A percentile compares a stretch with the other conserved stretches of the same genome.
phyloP scores from a whole-genome alignment of 2,329 filamentous ascomycete species.

The Bipolaris victoriae region DNA sequence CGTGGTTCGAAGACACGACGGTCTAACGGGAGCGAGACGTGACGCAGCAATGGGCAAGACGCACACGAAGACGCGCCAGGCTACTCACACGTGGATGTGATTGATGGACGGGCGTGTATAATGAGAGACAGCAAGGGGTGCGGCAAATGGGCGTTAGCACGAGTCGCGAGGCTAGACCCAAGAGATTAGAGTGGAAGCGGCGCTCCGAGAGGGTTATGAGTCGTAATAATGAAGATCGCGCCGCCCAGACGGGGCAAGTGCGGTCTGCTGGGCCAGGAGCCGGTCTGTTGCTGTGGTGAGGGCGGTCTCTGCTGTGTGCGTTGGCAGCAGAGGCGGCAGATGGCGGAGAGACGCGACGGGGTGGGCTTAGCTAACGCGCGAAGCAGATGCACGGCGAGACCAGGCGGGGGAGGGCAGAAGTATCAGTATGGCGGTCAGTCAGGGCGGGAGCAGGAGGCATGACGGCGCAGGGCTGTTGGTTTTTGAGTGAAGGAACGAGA shows the following conservation, averaged over 20 bases:
- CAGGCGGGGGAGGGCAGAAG: conserved; percentile 13
- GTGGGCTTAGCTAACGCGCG: conserved; percentile 18
- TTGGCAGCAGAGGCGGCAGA: conserved; percentile 36
- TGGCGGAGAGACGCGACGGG: conserved; percentile 24
- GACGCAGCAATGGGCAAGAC: conserved; percentile 31
- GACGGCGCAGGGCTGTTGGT: conserved; percentile 20
- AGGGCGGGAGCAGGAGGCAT: conserved; percentile 22
- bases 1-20: conserved; percentile 26
- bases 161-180: conserved; percentile 46
- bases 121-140: conserved; percentile 34
- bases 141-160: conserved; percentile 44
- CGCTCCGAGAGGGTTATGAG: conserved; percentile 35
- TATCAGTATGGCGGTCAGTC: conserved; percentile 24
- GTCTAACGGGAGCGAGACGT: conserved; percentile 31
- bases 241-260: conserved; percentile 39
- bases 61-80: conserved; percentile 27
- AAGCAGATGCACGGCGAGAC: conserved; percentile 19
- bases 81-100: conserved; percentile 29
- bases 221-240: conserved; percentile 46
- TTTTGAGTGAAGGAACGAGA: conserved; percentile 12
- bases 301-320: conserved; percentile 47
- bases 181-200: conserved; percentile 48
- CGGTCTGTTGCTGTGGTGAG: conserved; percentile 49
- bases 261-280: conserved; percentile 37
- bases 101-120: conserved; percentile 37